Evolutionary conservation across 177 flowering plant species (phyloP), one percentile per base, ranked within the genome.

Genomic region (Vitis hybrid): DNA sequence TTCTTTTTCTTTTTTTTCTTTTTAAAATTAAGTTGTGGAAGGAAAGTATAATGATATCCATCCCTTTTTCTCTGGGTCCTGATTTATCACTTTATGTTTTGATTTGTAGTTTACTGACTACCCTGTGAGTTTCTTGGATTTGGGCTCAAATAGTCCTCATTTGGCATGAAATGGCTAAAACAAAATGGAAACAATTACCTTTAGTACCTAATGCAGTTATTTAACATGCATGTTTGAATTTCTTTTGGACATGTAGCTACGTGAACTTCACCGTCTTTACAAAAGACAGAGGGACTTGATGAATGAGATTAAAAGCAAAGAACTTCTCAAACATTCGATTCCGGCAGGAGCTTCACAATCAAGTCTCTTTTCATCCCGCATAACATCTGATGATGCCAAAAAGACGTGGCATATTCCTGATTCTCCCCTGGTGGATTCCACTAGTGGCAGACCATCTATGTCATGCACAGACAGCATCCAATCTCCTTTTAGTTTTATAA

Each of bases 241-340:
- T 71, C 24, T 19, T 70, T 59, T 69, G 47, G 13, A 50, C 52
- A 14, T 78, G 12, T 80, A 86, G 89, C 75, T 84, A n/a, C 69
- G 67, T 72, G 90, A 87, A 75, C 85, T 87, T 18, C 90, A 87
- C 70, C 87, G 87, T n/a, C 71, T 87, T 28, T 85, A 85, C 71
- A 77, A 70, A 70, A 85, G 62, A 67, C 90, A 87, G 38, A 78
- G 66, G 72, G 85, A 85, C 49, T 64, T 87, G 68, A 85, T 87
- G 87, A 79, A 79, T 67, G 87, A 79, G 61, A 12, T 80, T 18
- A 71, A 58, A 73, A 69, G 64, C 68, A 75, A 72, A 61, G 76
- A 69, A 62, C 47, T 49, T 47, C n/a, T 62, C 38, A 66, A 65
- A 14, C 49, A 50, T 54, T 47, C 49, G 51, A 44, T 55, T 24